Conservation (phyloP, 192 early-diverging fungal genomes). For the Umbelopsis vinacea region DNA sequence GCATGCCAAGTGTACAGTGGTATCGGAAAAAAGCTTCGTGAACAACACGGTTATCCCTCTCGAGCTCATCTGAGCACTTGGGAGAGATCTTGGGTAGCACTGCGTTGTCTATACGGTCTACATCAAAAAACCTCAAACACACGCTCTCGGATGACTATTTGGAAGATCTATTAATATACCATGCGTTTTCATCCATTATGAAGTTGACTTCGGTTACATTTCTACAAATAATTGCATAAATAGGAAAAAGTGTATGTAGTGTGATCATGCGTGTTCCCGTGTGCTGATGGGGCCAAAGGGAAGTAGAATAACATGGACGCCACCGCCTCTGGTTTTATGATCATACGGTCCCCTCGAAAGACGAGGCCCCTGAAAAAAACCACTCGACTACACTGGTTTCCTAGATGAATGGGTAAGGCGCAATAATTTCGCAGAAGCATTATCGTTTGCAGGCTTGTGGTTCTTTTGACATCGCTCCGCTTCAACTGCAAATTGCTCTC, state of each 20-base stretch:
- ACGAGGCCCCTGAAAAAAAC: too few relatives aligned
- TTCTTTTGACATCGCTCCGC: neutral
- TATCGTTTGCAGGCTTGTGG: neutral
- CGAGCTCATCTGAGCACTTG: constrained; percentile 38
- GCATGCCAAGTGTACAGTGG: constrained; percentile 50
- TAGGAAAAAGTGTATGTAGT: neutral
- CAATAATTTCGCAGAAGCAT: neutral
- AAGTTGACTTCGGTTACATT: neutral
- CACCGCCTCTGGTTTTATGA: too few relatives aligned
- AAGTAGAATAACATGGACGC: too few relatives aligned
- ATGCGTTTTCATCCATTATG: neutral
- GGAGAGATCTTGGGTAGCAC: constrained; percentile 15
- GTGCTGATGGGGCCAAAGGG: too few relatives aligned
- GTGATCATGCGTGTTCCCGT: too few relatives aligned
- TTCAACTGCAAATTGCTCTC: constrained; percentile 13
- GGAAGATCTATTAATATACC: constrained; percentile 17
- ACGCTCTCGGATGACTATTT: constrained; percentile 10
- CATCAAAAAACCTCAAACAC: neutral
- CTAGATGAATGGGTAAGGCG: too few relatives aligned
- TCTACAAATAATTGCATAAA: neutral
- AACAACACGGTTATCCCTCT: constrained; percentile 36
- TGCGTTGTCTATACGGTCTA: constrained; percentile 29
- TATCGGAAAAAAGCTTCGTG: constrained; percentile 45
- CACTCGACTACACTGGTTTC: too few relatives aligned
- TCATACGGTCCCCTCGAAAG: too few relatives aligned